phyloP scores from a whole-genome alignment of 768 basidiomycete species.

The Boletus sp. region DNA sequence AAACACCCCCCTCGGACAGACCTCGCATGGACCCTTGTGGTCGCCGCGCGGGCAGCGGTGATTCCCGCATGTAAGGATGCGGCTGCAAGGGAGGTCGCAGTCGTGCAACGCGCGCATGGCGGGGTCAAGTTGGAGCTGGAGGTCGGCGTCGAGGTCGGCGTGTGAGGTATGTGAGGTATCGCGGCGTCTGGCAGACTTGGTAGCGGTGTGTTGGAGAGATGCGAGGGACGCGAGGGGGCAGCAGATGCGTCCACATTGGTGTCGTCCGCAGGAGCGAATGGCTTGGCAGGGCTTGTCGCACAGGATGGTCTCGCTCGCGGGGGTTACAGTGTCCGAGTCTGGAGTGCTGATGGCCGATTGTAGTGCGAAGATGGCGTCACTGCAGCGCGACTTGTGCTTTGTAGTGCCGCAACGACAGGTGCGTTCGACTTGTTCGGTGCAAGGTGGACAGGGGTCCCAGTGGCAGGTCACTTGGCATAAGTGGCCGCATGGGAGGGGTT shows the following conservation, averaged over 20 bases:
- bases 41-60: slow-evolving; percentile 79
- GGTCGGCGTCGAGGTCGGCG: slow-evolving; percentile 11
- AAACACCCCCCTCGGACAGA: slow-evolving; percentile 86
- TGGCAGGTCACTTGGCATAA: slow-evolving; percentile 73
- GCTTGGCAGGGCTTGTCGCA: slow-evolving; percentile 82
- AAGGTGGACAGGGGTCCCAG: slow-evolving; percentile 76
- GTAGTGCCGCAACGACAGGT: slow-evolving; percentile 88
- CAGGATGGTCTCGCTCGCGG: slow-evolving; percentile 60
- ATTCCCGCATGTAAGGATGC: slow-evolving; percentile 68
- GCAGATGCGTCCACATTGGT: slow-evolving; percentile 82
- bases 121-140: slow-evolving; percentile 41
- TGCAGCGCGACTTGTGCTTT: slow-evolving; percentile 51
- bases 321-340: slow-evolving; percentile 17
- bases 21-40: slow-evolving; percentile 78
- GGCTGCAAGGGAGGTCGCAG: slow-evolving; percentile 81
- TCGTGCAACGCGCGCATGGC: slow-evolving; percentile 73
- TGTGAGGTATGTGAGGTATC: slow-evolving; percentile 19
- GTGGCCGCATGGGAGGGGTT: slow-evolving; percentile 71
- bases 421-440: slow-evolving; percentile 61
- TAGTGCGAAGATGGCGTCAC: slow-evolving; percentile 15
- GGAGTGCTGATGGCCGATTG: slow-evolving; percentile 18
- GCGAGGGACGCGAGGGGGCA: slow-evolving; percentile 81
- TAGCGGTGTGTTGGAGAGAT: slow-evolving; percentile 51
- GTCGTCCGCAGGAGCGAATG: slow-evolving; percentile 79
- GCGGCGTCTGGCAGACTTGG: slow-evolving; percentile 49